Evolutionary conservation across 495 filamentous ascomycete genomes (phyloP).

Genomic region (Pyrenula massariospora): DNA sequence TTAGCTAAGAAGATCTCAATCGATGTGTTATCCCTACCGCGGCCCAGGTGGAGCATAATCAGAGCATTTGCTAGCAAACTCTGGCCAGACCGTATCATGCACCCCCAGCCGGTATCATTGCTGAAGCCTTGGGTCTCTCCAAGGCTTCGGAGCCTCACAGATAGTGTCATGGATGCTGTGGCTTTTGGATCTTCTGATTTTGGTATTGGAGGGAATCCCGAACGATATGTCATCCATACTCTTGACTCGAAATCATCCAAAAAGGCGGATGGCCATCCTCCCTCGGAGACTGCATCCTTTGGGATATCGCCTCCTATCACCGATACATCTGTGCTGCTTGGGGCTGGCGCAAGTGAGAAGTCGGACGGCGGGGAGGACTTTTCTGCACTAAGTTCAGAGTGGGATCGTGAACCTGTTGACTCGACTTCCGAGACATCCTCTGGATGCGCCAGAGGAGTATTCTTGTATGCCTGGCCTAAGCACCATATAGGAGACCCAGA

Average conservation of each 20-base stretch:
- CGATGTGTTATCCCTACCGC: slow-evolving; percentile 41
- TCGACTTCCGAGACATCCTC: neutral
- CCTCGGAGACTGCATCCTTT: slow-evolving; percentile 22
- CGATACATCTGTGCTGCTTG: neutral
- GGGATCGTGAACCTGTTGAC: neutral
- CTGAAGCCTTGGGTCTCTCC: slow-evolving; percentile 75
- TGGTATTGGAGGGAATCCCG: slow-evolving; percentile 74
- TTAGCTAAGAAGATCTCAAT: slow-evolving; percentile 11
- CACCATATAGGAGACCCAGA: slow-evolving; percentile 73
- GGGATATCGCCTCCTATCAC: neutral
- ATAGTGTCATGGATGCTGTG: slow-evolving; percentile 63
- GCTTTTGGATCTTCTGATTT: slow-evolving; percentile 60
- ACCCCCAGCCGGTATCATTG: slow-evolving; percentile 94
- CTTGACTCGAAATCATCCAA: slow-evolving; percentile 86
- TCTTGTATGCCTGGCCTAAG: slow-evolving; percentile 62
- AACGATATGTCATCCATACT: slow-evolving; percentile 96
- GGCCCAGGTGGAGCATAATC: slow-evolving; percentile 56
- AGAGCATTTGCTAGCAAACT: slow-evolving; percentile 83
- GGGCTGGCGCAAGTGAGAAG: neutral
- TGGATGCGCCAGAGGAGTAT: neutral
- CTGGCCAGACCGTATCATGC: slow-evolving; percentile 97
- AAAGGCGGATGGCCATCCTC: slow-evolving; percentile 77
- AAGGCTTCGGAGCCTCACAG: slow-evolving; percentile 71
- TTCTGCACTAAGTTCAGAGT: neutral
- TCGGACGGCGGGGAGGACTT: neutral